Conservation (phyloP, 192 early-diverging fungal genomes). For the Coemansia sp. region DNA sequence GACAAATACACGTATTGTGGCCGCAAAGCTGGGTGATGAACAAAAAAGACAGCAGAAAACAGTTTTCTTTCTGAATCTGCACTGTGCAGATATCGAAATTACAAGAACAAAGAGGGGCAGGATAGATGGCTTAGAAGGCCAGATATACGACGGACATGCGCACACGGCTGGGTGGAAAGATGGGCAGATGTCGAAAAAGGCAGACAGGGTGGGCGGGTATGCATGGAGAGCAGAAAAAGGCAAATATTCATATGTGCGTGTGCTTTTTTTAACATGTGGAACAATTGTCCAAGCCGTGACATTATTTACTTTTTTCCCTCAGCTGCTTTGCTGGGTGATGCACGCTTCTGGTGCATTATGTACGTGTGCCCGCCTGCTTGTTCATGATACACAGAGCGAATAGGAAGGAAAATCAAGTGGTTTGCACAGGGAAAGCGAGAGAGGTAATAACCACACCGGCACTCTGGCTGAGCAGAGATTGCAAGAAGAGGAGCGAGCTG, state of each 20-base stretch:
- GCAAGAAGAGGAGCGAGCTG: neutral
- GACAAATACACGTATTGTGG: too few species aligned
- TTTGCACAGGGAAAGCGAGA: constrained; percentile 8
- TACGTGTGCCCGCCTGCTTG: constrained; percentile 1
- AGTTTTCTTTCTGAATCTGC: too few species aligned
- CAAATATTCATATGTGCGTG: constrained; percentile 2
- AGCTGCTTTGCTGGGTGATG: too few species aligned
- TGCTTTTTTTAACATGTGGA: constrained; percentile 3
- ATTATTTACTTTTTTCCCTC: constrained; percentile 1
- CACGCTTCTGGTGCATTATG: too few species aligned
- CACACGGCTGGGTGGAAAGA: too few species aligned
- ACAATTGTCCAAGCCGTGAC: constrained; percentile 3
- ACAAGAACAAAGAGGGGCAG: too few species aligned
- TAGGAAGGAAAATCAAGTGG: constrained; percentile 5
- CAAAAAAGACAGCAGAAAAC: too few species aligned
- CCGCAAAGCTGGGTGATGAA: too few species aligned
- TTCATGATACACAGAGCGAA: neutral
- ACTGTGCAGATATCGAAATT: too few species aligned
- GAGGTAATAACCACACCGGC: neutral
- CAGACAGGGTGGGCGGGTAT: neutral
- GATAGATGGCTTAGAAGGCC: too few species aligned
- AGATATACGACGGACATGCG: too few species aligned
- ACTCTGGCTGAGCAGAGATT: neutral
- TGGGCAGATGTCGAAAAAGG: too few species aligned
- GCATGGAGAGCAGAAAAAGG: constrained; percentile 7